Percentiles rank a stretch among this genome's conserved stretches.
phyloP scores from a whole-genome alignment of 345 rosid species.

The Boechera stricta region DNA sequence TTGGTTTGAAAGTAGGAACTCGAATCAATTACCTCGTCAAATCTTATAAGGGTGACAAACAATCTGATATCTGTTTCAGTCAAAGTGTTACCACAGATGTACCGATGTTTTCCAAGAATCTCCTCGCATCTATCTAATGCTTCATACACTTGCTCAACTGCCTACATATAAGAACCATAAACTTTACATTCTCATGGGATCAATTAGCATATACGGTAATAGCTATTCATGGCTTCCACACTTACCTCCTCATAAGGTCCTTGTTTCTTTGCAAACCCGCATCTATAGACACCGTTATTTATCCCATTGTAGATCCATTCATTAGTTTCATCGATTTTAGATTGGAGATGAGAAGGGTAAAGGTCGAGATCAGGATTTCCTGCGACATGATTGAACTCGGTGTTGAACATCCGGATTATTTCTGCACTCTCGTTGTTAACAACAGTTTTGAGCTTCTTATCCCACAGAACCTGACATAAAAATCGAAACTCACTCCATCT shows the following conservation, averaged over 20 bases:
- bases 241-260: slow-evolving; percentile 63
- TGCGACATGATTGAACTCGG: slow-evolving; percentile 57
- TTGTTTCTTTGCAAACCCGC: slow-evolving; percentile 63
- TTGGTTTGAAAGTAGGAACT: neutral
- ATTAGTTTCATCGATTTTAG: slow-evolving; percentile 51
- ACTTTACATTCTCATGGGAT: neutral
- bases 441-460: slow-evolving; percentile 67
- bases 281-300: slow-evolving; percentile 61
- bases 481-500: slow-evolving; percentile 24
- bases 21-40: slow-evolving; percentile 72
- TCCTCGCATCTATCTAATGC: slow-evolving; percentile 81
- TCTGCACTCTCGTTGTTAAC: slow-evolving; percentile 66
- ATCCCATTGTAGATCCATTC: slow-evolving; percentile 59
- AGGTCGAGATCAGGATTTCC: slow-evolving; percentile 56
- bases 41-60: slow-evolving; percentile 91
- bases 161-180: slow-evolving; percentile 54
- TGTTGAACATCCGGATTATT: slow-evolving; percentile 60
- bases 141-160: slow-evolving; percentile 65
- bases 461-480: slow-evolving; percentile 56
- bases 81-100: slow-evolving; percentile 67
- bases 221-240: neutral
- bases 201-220: neutral
- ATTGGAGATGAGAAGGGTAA: slow-evolving; percentile 52
- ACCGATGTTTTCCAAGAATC: slow-evolving; percentile 73
- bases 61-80: slow-evolving; percentile 83